phyloP scores from a whole-genome alignment of 1,284 basidiomycete genomes.

The Ganoderma meredithae region DNA sequence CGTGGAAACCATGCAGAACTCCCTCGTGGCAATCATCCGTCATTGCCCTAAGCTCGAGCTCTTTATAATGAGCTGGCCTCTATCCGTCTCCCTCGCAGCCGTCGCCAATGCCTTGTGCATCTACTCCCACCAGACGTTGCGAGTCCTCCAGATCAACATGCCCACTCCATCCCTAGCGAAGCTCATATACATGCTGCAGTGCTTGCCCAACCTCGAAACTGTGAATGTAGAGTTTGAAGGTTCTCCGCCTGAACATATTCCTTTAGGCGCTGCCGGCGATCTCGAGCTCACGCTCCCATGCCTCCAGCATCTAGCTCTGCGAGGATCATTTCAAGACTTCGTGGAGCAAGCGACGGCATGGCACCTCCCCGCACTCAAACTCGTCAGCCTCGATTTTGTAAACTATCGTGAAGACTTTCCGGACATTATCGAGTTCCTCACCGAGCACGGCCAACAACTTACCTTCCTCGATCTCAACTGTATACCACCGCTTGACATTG shows the following conservation, averaged over 20 bases:
- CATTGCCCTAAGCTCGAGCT: constrained; percentile 75
- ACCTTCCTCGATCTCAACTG: constrained; percentile 70
- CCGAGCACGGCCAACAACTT: constrained; percentile 60
- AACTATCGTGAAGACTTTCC: constrained; percentile 57
- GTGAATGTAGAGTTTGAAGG: constrained; percentile 62
- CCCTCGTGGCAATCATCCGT: constrained; percentile 58
- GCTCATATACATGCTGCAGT: constrained; percentile 71
- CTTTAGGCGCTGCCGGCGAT: constrained; percentile 64
- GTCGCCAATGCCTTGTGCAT: constrained; percentile 67
- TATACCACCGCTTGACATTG: constrained; percentile 60
- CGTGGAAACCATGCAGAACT: constrained; percentile 51
- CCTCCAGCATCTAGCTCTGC: constrained; percentile 66
- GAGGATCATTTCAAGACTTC: constrained; percentile 66
- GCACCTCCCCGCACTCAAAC: constrained; percentile 64
- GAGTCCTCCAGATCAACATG: constrained; percentile 65
- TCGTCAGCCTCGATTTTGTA: constrained; percentile 61
- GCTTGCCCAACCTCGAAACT: constrained; percentile 60
- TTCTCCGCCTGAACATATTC: constrained; percentile 38
- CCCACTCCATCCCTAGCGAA: constrained; percentile 61
- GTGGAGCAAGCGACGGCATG: constrained; percentile 72
- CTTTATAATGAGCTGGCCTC: constrained; percentile 69
- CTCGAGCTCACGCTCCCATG: constrained; percentile 61
- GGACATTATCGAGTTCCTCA: constrained; percentile 65
- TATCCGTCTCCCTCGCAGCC: constrained; percentile 60
- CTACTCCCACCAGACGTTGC: constrained; percentile 55